Evolutionary conservation across 768 basidiomycete species (phyloP).

Genomic region (Mycena crocata): DNA sequence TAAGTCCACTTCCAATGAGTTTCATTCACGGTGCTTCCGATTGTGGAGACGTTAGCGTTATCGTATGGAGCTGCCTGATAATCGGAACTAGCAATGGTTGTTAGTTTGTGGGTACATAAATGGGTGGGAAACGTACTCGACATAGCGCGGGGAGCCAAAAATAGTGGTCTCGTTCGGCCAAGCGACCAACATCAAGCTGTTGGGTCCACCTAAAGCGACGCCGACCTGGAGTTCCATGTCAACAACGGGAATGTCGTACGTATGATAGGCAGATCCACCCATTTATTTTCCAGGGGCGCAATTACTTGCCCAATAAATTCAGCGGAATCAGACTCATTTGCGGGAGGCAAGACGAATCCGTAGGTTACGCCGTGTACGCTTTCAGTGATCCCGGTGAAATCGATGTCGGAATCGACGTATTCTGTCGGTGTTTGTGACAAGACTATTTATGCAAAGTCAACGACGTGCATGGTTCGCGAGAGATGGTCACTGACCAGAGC

Average conservation of each 20-base stretch:
- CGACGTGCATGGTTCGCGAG: too few species aligned
- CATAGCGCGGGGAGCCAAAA: constrained; percentile 41
- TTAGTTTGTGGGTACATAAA: not conserved
- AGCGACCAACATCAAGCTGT: constrained; percentile 50
- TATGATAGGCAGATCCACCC: constrained; percentile 40
- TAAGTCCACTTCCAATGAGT: constrained; percentile 56
- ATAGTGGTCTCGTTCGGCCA: constrained; percentile 49
- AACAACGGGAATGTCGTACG: not conserved
- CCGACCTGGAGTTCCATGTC: constrained; percentile 27
- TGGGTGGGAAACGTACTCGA: not conserved
- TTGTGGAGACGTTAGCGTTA: constrained; percentile 23
- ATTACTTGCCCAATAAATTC: constrained; percentile 57
- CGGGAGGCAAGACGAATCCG: constrained; percentile 46
- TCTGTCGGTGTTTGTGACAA: too few species aligned
- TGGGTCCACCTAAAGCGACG: constrained; percentile 47
- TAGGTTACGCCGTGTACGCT: constrained; percentile 46
- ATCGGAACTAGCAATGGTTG: not conserved
- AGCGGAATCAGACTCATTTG: constrained; percentile 43
- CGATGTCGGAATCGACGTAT: constrained; percentile 47
- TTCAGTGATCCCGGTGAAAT: constrained; percentile 49
- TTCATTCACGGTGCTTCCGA: constrained; percentile 45
- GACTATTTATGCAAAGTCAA: too few species aligned
- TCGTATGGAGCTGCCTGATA: constrained; percentile 46
- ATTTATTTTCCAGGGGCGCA: constrained; percentile 49
- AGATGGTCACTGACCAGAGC: too few species aligned